phyloP scores from a whole-genome alignment of 495 filamentous ascomycete genomes.

The Podospora didyma region DNA sequence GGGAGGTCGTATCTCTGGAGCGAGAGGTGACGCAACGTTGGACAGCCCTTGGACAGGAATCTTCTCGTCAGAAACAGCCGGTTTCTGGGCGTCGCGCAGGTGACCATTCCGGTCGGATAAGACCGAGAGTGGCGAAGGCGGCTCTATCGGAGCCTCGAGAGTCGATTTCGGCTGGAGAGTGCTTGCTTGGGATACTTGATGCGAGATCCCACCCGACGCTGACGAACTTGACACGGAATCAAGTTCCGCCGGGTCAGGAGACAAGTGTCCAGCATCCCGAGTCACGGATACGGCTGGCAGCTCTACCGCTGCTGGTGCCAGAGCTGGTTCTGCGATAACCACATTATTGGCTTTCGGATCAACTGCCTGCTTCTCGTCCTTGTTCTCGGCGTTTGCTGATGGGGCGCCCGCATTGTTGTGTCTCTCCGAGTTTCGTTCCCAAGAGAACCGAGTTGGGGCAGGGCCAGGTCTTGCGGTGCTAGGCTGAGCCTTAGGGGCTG shows the following conservation, averaged over 20 bases:
- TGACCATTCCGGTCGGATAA: slow-evolving; percentile 12
- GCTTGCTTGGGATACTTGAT: slow-evolving; percentile 35
- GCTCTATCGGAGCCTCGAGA: slow-evolving; percentile 20
- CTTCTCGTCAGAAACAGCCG: slow-evolving; percentile 44
- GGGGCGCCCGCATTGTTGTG: neutral
- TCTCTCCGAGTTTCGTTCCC: slow-evolving; percentile 34
- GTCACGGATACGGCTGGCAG: too few relatives aligned
- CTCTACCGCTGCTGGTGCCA: neutral
- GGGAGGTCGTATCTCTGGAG: slow-evolving; percentile 38
- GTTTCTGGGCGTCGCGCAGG: slow-evolving; percentile 10
- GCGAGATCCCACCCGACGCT: slow-evolving; percentile 17
- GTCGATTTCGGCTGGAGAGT: slow-evolving; percentile 24
- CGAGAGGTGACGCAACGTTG: slow-evolving; percentile 23
- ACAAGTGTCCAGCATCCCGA: slow-evolving; percentile 1
- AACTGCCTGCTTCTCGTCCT: slow-evolving; percentile 10
- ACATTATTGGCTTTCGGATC: too few relatives aligned
- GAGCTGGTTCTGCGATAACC: too few relatives aligned
- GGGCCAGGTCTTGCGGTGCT: too few relatives aligned
- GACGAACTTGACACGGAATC: neutral
- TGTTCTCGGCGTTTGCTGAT: neutral
- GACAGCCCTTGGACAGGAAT: slow-evolving; percentile 26
- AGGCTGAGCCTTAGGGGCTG: slow-evolving; percentile 4
- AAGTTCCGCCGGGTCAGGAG: neutral
- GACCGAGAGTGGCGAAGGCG: slow-evolving; percentile 34
- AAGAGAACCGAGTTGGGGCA: slow-evolving; percentile 55